Evolutionary conservation across 306 rosid species (phyloP), one percentile per base, ranked within the genome.

Genomic region (Arachis hypogaea): DNA sequence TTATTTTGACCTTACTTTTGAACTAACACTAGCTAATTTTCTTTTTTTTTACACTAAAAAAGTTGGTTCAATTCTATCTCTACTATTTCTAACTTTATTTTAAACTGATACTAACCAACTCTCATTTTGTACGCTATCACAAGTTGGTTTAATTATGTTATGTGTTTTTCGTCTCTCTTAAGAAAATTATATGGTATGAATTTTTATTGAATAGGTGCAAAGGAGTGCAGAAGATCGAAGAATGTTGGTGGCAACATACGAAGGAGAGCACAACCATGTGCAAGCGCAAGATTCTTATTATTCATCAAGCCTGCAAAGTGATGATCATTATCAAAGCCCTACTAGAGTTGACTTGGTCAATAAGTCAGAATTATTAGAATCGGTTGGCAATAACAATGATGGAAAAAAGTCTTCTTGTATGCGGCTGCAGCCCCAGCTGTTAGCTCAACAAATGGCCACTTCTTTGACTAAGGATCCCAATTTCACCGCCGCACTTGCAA

Each of bases 201-300:
- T 41, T 30, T 51, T 22, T 22, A 33, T 33, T 33, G 38, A 1
- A 33, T 33, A 92, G 98, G 98, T 94, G 74, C 98, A 94, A 76
- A 91, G 87, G 85, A 94, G 98, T 82, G 82, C 80, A 12, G 97
- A 88, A 18, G 92, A 94, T 55, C 92, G 83, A 64, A 65, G 62
- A 1, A 9, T 94, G 1, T 73, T 94, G 84, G 96, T 94, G 65
- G 87, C 93, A 45, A 92, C 90, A 1, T 94, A 94, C 22, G 97
- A 94, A 80, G 98, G 98, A 81, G 94, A 91, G 61, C 98, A 94
- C 79, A 88, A 84, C 69, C 97, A 94, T 75, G 74, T 10, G 5
- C 68, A 60, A 74, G 64, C 68, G 1, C 82, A 86, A 45, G 41
- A 81, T 22, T 49, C 88, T 38, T 11, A 69, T 51, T 63, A 70